These are phyloP conservation scores for Alternaria metachromatica DNA, from an alignment of 2,329 filamentous ascomycete genomes.

Conservation along the genomic window DNA sequence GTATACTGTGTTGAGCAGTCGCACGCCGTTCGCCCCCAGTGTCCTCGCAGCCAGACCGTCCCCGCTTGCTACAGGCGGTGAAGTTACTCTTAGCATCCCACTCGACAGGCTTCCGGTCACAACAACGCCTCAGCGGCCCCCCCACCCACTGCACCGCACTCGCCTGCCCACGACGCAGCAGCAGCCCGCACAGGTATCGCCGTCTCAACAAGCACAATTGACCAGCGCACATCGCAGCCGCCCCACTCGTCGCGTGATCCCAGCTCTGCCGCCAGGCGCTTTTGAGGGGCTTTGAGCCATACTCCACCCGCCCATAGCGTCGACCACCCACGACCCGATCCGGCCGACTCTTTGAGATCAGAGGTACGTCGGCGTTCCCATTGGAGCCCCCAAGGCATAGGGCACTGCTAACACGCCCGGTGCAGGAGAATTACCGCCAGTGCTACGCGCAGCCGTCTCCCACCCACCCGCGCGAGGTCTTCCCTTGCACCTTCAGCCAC, in stretches of 20 bases:
- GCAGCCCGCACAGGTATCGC: conserved; percentile 39
- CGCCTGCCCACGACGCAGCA: conserved; percentile 37
- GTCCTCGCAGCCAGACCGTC: conserved; percentile 20
- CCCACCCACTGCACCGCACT: conserved; percentile 35
- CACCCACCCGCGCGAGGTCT: conserved; percentile 44
- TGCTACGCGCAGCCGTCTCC: conserved; percentile 35
- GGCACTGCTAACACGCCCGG: conserved; percentile 27
- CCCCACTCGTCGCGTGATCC: conserved; percentile 44
- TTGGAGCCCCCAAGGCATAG: conserved; percentile 12
- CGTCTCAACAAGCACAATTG: conserved; percentile 35
- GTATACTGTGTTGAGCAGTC: conserved; percentile 28
- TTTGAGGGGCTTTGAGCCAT: conserved; percentile 52
- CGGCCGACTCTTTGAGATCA: conserved; percentile 30
- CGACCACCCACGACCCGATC: conserved; percentile 23
- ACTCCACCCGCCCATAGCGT: conserved; percentile 38
- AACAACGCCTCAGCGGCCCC: conserved; percentile 44
- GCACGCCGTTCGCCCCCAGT: conserved; percentile 23
- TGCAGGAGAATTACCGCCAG: conserved; percentile 25
- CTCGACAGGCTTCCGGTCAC: conserved; percentile 43
- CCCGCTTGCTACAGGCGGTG: conserved; percentile 44
- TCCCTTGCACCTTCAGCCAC: conserved; percentile 39
- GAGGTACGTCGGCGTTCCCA: conserved; percentile 37
- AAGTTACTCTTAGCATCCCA: conserved; percentile 46
- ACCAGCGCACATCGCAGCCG: conserved; percentile 31
- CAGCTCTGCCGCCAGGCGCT: conserved; percentile 42